Evolutionary conservation across 2,329 filamentous ascomycete species (phyloP), one percentile per base, ranked within the genome.

Genomic region (Epichloe bromicola): DNA sequence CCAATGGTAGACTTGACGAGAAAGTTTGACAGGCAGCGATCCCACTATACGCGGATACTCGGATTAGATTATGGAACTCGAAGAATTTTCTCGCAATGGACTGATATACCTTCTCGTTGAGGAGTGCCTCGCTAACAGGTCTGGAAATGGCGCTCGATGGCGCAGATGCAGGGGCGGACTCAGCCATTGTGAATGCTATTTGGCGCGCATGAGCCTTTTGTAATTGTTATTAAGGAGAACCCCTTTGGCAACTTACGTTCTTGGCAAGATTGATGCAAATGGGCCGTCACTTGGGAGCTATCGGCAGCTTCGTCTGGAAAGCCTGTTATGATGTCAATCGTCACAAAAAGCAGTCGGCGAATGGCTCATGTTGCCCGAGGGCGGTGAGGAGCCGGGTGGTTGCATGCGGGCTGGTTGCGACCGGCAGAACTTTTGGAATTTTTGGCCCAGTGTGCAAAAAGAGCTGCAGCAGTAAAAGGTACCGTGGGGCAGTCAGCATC

Each of bases 1-100:
- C 93, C 93, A 70, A 98, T 85, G 51, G 87, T 85, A 58, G 91
- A 97, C 72, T 94, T 90, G 77, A 98, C 94, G 67, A 98, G 82
- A 70, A 96, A 82, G 66, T 94, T 96, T 61, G 93, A 97, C 61
- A 98, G 83, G 73, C 93, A 96, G 74, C 87, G 91, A 70, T 98
- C 93, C 93, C 93, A 98, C 93, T 98, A 56, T 41, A 56, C 11
- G 15, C 39, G 15, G 17, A n/a, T 37, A 17, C 4, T 26, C 11
- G 19, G 4, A 15, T 54, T 33, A 56, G 59, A 67, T 55, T 58
- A 60, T 26, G 17, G 48, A 20, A 8, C 8, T 43, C 23, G 19
- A 10, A 19, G 3, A n/a, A 11, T n/a, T 40, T 37, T 46, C 41
- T 48, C 39, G 36, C 12, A 26, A 26, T 46, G 45, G 43, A 39